Evolutionary conservation across 768 basidiomycete species (phyloP), one percentile per base, ranked within the genome.

Genomic region (Lenzites betulinus): DNA sequence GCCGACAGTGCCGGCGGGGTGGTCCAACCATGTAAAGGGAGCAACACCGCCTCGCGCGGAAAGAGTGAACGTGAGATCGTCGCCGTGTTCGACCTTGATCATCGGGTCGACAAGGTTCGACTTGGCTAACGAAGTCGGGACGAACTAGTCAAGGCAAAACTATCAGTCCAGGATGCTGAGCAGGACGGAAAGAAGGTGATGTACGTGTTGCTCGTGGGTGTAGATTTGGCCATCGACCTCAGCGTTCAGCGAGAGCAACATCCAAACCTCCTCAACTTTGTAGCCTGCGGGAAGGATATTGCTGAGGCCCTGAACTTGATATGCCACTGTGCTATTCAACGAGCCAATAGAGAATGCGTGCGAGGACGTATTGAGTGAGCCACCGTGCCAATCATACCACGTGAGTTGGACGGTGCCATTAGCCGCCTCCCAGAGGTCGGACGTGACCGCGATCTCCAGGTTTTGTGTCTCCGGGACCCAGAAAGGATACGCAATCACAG

Each of bases 21-120:
- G 83, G 52, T 85, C 84, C 1, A 86, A 70, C 83, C 83, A 85
- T 6, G 83, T 80, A 80, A 81, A 85, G 1, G 78, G 73, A 1
- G 79, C 82, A 4, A 85, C 83, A 1, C 83, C 84, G n/a, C 80
- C 79, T 46, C 70, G 69, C 2, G 83, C 83, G 5, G 82, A 82
- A 6, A 85, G 66, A 1, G 77, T 79, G 66, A 86, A 84, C 0
- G 77, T 79, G 51, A 79, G 63, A 59, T 79, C 67, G 6, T 66
- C 51, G 1, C 63, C 57, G 18, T 66, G 59, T 0, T 66, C 73
- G 8, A 84, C 58, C 0, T 67, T 61, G 48, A 85, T 80, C 60
- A 75, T 12, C 1, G 84, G 83, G 58, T 85, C 82, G 18, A 81
- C 69, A 12, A 85, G 75, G 18, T 71, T 63, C 0, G 77, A 78